These are phyloP conservation scores for Polytrichum commune DNA, from an alignment of 225 moss, liverwort and hornwort genomes.

Conservation along the genomic window DNA sequence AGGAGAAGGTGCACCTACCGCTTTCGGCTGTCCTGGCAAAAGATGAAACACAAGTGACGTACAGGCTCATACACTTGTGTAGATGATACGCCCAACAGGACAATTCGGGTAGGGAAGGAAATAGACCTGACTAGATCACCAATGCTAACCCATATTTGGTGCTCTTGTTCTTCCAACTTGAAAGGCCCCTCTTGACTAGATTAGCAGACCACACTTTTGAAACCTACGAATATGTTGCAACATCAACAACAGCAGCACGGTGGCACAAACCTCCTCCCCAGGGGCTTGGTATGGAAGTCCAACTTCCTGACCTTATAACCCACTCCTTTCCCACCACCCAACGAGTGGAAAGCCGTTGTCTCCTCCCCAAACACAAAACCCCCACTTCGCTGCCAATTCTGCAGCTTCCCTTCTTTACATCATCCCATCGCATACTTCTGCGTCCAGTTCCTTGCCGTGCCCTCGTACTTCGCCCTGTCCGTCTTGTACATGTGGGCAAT, in stretches of 20 bases:
- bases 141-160: conserved; percentile 4
- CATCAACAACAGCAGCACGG: conserved; percentile 37
- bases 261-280: conserved; percentile 39
- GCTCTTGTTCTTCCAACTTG: not conserved
- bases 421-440: conserved; percentile 99
- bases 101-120: not conserved
- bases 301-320: conserved; percentile 44
- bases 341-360: conserved; percentile 39
- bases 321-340: conserved; percentile 52
- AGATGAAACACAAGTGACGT: conserved; percentile 25
- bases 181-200: conserved; percentile 12
- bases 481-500: conserved; percentile 99
- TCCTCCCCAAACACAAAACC: conserved; percentile 41
- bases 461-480: conserved; percentile 94
- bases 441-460: conserved; percentile 94
- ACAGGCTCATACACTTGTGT: conserved; percentile 33
- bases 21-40: conserved; percentile 20
- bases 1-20: conserved; percentile 53
- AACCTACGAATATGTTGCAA: conserved; percentile 45
- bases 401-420: conserved; percentile 19
- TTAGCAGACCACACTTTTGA: conserved; percentile 22
- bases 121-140: not conserved
- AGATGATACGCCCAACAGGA: conserved; percentile 16
- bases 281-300: conserved; percentile 15
- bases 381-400: conserved; percentile 21